Evolutionary conservation across 345 rosid species (phyloP).

Genomic region (Hypericum androsaemum): DNA sequence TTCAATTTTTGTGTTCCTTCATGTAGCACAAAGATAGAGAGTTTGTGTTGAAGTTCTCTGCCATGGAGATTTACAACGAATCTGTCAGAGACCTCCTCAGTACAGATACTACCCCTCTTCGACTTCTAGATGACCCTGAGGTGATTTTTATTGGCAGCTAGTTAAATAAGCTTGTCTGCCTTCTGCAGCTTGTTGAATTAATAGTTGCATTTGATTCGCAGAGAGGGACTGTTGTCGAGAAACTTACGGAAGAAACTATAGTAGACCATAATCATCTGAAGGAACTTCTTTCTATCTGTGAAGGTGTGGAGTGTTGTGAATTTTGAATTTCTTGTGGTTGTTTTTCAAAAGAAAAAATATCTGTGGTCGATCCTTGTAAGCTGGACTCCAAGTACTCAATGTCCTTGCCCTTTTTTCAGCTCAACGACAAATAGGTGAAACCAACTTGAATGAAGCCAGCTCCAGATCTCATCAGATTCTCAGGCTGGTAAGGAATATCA

Average conservation of each 20-base stretch:
- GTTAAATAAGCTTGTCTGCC: too few relatives aligned
- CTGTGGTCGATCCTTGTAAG: background rate
- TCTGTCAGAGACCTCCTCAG: slow-evolving; percentile 87
- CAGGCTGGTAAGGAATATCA: slow-evolving; percentile 48
- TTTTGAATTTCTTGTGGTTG: background rate
- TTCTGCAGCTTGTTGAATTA: slow-evolving; percentile 11
- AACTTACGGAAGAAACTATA: slow-evolving; percentile 65
- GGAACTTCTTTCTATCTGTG: slow-evolving; percentile 69
- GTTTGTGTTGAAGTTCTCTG: slow-evolving; percentile 69
- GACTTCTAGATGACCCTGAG: slow-evolving; percentile 94
- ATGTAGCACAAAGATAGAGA: slow-evolving; percentile 76
- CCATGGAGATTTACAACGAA: slow-evolving; percentile 94
- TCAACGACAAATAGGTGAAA: slow-evolving; percentile 92
- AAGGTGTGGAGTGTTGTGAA: slow-evolving; percentile 36
- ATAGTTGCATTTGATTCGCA: slow-evolving; percentile 22
- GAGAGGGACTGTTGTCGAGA: slow-evolving; percentile 94
- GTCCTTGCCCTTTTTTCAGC: slow-evolving; percentile 35
- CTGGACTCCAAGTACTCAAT: slow-evolving; percentile 14
- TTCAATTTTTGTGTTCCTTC: slow-evolving; percentile 3
- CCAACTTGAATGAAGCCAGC: slow-evolving; percentile 83
- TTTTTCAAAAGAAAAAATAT: too few relatives aligned
- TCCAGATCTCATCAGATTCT: slow-evolving; percentile 96
- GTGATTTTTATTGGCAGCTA: slow-evolving; percentile 27
- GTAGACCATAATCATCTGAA: slow-evolving; percentile 63
- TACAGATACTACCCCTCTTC: slow-evolving; percentile 54